A percentile compares a stretch with the other conserved stretches of the same genome.
Evolutionary conservation across 2,329 filamentous ascomycete genomes (phyloP).

Genomic region (Rhinocladiella mackenziei): DNA sequence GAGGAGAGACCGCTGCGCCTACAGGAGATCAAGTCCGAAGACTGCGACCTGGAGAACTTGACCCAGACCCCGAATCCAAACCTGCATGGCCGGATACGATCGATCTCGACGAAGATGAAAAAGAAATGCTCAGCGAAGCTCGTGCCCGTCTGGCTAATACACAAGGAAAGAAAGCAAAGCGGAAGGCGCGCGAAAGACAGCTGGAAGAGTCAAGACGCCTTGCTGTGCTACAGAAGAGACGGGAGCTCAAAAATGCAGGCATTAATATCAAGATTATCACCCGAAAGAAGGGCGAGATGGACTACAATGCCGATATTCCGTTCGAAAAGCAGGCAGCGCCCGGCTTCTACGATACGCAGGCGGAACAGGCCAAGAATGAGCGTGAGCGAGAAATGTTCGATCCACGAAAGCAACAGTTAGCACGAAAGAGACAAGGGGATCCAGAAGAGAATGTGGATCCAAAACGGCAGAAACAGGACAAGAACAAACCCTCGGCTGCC

Average conservation of each 20-base stretch:
- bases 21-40: constrained; percentile 88
- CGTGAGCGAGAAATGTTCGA: constrained; percentile 80
- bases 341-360: constrained; percentile 89
- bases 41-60: constrained; percentile 82
- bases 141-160: constrained; percentile 94
- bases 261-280: constrained; percentile 96
- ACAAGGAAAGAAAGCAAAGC: constrained; percentile 97
- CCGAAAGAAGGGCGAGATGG: constrained; percentile 94
- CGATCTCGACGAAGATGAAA: constrained; percentile 97
- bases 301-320: constrained; percentile 98
- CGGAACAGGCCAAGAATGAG: constrained; percentile 79
- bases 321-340: constrained; percentile 87
- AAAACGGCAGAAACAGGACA: constrained; percentile 86
- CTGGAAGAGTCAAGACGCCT: constrained; percentile 89
- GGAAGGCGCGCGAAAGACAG: constrained; percentile 92
- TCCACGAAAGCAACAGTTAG: constrained; percentile 84
- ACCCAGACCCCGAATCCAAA: constrained; percentile 96
- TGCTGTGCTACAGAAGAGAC: constrained; percentile 86
- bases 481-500: constrained; percentile 70
- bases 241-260: constrained; percentile 93
- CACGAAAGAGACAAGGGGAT: constrained; percentile 89
- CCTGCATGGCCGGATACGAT: constrained; percentile 94
- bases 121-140: constrained; percentile 98
- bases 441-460: constrained; percentile 73
- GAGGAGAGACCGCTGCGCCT: constrained; percentile 80